Evolutionary conservation across 768 basidiomycete genomes (phyloP), one percentile per base, ranked within the genome.

Genomic region (Punctularia strigosozonata): DNA sequence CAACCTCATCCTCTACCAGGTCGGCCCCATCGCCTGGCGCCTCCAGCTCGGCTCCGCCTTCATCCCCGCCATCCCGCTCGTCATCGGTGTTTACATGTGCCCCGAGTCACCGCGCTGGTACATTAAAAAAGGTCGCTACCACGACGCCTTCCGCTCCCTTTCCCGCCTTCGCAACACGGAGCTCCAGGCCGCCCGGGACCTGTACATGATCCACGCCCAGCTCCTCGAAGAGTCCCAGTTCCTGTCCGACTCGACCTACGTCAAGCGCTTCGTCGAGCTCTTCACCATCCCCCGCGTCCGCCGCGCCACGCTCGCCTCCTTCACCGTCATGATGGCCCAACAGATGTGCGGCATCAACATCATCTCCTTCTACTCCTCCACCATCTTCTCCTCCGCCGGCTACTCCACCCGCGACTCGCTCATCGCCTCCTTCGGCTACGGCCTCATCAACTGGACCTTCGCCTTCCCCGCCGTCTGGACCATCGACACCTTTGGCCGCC

Each of bases 311-410:
- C 53, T 74, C 23, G 80, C 74, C 0, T 70, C 72, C 14, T 66
- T 66, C 46, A 61, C 77, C 39, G 77, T 84, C 50, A 85, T 83
- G 80, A 79, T 89, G 50, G 62, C 63, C 53, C 85, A 87, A 51
- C 83, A 87, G 58, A 80, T 86, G 67, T 84, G 82, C 50, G 84
- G 84, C 39, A 76, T 87, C 59, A 85, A 86, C 56, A 77, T 77
- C 41, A 71, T 71, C 45, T 80, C 85, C 4, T 90, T 84, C 64
- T 90, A 89, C 55, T 85, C 81, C 1, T 80, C 80, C 1, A 74
- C 68, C 22, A 73, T 91, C 56, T 89, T 91, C 60, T 45, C 64
- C 7, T 24, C 66, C 3, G 76, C 81, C 1, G 73, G 73, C 14
- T 78, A 76, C 54, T 58, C 56, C 4, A 48, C 65, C 7, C 65